Evolutionary conservation across 2,329 filamentous ascomycete species (phyloP), one percentile per base, ranked within the genome.

Genomic region (Berkeleyomyces rouxiae): DNA sequence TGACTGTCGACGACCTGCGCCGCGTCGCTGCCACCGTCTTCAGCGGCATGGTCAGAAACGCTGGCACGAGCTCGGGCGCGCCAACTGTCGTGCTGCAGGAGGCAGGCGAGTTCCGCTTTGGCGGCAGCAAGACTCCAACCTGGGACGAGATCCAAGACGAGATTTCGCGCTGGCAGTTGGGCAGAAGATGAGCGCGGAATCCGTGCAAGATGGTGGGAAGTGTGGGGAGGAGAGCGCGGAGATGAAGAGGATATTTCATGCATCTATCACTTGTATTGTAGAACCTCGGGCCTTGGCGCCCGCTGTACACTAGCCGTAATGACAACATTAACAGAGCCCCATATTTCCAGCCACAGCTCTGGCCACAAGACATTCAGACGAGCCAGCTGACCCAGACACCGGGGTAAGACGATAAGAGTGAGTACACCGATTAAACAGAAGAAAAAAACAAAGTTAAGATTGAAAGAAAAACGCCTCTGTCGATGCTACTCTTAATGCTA

Each of bases 31-130:
- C 77, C 67, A 77, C 83, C 67, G 85, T 99, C 7, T 84, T 96
- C 62, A 82, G 86, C 53, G 93, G 93, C 0, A 72, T 82, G 67
- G 85, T 95, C 3, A 70, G 81, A 66, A 97, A 96, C 72, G 71
- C 76, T 0, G 92, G 92, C 0, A 71, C 76, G 0, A 92, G 93
- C 2, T 93, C 84, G 66, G 93, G 93, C 11, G 86, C 89, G 23
- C 93, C 93, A 3, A 99, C 93, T 0, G 90, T 99, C 33, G 92
- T 99, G 53, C 71, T 99, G 69, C 92, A 97, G 77, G 92, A 96
- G 76, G 90, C 90, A 33, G 84, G 91, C 71, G 80, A 87, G 67
- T 83, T 78, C 69, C 59, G 62, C 37, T 65, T 65, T 33, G 61
- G 61, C 37, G 58, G 63, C 31, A 79, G 83, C 67, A 86, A 82